Conservation (phyloP, 2,329 filamentous ascomycete species). For the Neofusicoccum cordaticola region DNA sequence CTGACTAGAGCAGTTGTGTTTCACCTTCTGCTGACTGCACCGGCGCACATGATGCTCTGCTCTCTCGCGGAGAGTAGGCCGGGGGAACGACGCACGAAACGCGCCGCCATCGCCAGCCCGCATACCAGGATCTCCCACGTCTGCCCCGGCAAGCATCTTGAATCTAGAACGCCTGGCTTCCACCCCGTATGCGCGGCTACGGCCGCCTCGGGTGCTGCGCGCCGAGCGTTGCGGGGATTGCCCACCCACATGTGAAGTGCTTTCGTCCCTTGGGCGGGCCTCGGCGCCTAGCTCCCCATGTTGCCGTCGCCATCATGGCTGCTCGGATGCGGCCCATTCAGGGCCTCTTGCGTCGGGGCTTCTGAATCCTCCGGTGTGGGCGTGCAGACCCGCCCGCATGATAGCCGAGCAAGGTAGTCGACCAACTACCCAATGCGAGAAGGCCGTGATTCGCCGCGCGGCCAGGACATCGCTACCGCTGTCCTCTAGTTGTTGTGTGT, state of each 20-base stretch:
- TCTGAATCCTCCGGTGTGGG: too few relatives aligned
- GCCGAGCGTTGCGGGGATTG: neutral
- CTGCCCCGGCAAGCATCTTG: neutral
- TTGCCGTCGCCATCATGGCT: too few relatives aligned
- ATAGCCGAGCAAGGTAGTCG: neutral
- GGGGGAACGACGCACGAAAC: neutral
- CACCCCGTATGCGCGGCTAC: neutral
- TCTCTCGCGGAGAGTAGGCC: neutral
- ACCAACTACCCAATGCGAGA: neutral
- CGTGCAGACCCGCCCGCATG: neutral
- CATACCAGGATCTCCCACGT: neutral
- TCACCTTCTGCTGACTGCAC: neutral
- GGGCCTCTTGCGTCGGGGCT: too few relatives aligned
- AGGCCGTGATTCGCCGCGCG: neutral
- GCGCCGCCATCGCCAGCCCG: neutral
- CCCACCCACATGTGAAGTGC: slow-evolving; percentile 7
- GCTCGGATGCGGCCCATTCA: too few relatives aligned
- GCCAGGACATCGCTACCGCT: neutral
- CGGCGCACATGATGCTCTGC: neutral
- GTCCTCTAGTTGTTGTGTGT: neutral
- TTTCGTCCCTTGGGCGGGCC: too few relatives aligned
- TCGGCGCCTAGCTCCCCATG: too few relatives aligned
- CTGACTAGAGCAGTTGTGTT: neutral
- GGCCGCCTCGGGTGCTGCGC: slow-evolving; percentile 1
- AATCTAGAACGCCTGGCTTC: neutral